Evolutionary conservation across 495 filamentous ascomycete genomes (phyloP), one percentile per base, ranked within the genome.

Genomic region (Tuber indicum): DNA sequence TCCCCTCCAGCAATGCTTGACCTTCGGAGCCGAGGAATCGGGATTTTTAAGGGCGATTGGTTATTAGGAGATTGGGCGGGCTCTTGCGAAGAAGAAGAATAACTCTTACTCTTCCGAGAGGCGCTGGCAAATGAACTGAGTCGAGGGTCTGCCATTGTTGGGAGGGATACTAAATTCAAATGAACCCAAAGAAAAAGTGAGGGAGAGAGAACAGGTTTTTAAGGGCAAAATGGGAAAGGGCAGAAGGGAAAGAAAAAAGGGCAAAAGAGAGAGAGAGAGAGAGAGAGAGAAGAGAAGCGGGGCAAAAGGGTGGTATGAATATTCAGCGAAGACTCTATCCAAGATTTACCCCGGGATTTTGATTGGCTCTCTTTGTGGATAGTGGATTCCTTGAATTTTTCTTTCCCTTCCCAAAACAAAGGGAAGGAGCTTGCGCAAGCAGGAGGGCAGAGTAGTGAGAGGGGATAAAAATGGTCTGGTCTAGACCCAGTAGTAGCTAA

Each of bases 1-100:
- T 82, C 77, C 39, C 81, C 74, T 23, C 75, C 74, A 73, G 70
- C 72, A 45, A 42, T n/a, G 72, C 81, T 82, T 36, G 70, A 69
- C 21, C 77, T 75, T 10, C 42, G 75, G 36, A 82, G 74, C 66
- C 81, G 81, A 71, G 81, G 74, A 45, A 82, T 82, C 10, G 81
- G 73, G 52, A 82, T 44, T 42, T 74, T 82, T 71, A 66, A 46
- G 58, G 58, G 26, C 46, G 8, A 62, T 17, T 49, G 77, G 43
- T 58, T 66, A 26, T 62, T 71, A 3, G 77, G 75, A 72, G 72
- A 75, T 44, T 78, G 73, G 49, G 70, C 21, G 7, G 73, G 52
- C 44, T 74, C 78, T 46, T 71, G 71, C n/a, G 77, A 80, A 14
- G 78, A 80, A 26, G 78, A 62, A 3, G 78, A 80, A 7, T 77